phyloP scores from a whole-genome alignment of 2,329 filamentous ascomycete genomes.

The Dissoconium aciculare region DNA sequence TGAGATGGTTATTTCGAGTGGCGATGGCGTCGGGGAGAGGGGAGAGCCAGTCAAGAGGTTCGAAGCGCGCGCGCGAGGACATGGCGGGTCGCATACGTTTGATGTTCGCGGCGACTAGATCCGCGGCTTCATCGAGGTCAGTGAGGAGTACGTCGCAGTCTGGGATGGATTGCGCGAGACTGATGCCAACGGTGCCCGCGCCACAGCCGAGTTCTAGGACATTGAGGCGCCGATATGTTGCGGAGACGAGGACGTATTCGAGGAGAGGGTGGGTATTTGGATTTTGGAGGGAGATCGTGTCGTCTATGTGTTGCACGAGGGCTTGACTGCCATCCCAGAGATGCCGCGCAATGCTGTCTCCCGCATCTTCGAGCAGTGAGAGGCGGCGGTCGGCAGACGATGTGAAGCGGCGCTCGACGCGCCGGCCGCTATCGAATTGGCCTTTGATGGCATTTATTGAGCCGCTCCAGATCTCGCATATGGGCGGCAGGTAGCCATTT shows the following conservation, averaged over 20 bases:
- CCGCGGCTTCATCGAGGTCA: constrained; percentile 49
- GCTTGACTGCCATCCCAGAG: constrained; percentile 52
- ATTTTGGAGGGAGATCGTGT: constrained; percentile 24
- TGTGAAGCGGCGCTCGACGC: constrained; percentile 41
- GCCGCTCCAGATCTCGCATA: constrained; percentile 45
- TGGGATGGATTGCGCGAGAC: constrained; percentile 40
- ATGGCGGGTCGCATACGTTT: constrained; percentile 28
- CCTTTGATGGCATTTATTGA: constrained; percentile 28
- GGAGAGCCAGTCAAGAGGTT: constrained; percentile 49
- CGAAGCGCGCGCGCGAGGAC: constrained; percentile 32
- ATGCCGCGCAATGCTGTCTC: constrained; percentile 57
- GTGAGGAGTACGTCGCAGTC: constrained; percentile 44
- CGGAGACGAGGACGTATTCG: constrained; percentile 25
- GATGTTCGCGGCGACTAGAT: constrained; percentile 45
- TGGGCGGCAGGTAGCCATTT: constrained; percentile 23
- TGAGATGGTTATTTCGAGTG: constrained; percentile 38
- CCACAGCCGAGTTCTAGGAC: constrained; percentile 53
- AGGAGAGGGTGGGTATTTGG: constrained; percentile 22
- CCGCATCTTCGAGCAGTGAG: constrained; percentile 52
- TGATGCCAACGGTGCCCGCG: constrained; percentile 53
- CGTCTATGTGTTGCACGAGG: constrained; percentile 39
- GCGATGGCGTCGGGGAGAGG: constrained; percentile 28
- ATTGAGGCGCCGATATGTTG: constrained; percentile 30
- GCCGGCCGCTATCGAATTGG: constrained; percentile 31
- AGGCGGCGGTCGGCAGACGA: constrained; percentile 29